Evolutionary conservation across 306 rosid species (phyloP).

Genomic region (Casuarina glauca): DNA sequence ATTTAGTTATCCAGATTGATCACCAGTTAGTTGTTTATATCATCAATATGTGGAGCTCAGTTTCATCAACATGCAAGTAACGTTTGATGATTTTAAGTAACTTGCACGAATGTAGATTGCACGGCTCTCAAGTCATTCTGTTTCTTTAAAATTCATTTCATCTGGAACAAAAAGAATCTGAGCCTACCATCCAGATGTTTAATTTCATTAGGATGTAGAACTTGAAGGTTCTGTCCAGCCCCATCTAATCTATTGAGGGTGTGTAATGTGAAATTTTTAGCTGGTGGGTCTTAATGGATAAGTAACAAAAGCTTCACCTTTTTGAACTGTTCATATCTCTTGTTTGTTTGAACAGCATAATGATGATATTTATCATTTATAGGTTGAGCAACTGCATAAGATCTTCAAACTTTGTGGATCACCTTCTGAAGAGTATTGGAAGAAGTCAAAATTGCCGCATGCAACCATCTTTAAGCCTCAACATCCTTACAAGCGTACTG

Average conservation of each 20-base stretch:
- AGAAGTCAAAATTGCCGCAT: conserved; percentile 73
- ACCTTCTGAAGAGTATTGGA: conserved; percentile 89
- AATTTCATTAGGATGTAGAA: neutral
- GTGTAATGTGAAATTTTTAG: neutral
- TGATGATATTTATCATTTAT: conserved; percentile 18
- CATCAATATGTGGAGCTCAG: neutral
- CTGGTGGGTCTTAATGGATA: neutral
- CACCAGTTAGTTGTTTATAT: neutral
- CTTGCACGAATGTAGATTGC: neutral
- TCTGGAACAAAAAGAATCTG: neutral
- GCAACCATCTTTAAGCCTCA: conserved; percentile 83
- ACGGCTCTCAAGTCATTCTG: neutral
- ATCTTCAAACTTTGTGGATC: conserved; percentile 93
- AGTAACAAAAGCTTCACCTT: neutral
- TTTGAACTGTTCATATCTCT: neutral
- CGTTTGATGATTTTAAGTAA: neutral
- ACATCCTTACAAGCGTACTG: conserved; percentile 67
- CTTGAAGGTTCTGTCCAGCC: neutral
- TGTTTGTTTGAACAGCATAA: conserved; percentile 25
- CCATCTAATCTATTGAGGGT: neutral
- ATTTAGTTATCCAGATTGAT: neutral
- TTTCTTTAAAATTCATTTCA: neutral
- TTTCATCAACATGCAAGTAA: neutral
- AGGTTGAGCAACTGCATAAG: conserved; percentile 97
- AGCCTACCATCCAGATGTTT: neutral